phyloP scores from a whole-genome alignment of 306 rosid genomes.

The Acmispon strigosus region DNA sequence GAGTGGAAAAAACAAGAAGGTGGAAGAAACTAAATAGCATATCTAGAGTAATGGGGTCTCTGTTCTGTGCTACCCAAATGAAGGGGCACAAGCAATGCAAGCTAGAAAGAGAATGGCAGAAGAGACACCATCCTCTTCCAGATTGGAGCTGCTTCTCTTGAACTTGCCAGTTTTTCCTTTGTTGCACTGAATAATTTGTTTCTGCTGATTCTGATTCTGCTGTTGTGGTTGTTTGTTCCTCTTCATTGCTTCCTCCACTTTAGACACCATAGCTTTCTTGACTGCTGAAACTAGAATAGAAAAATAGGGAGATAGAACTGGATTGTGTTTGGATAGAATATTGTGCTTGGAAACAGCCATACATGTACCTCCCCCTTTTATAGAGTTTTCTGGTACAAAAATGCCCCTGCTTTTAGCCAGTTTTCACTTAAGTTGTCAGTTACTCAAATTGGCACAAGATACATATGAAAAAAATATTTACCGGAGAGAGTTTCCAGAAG shows the following conservation, averaged over 20 bases:
- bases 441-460: slow-evolving; percentile 1
- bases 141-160: slow-evolving; percentile 78
- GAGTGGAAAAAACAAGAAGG: background rate
- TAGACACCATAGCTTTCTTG: slow-evolving; percentile 55
- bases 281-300: background rate
- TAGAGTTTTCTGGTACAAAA: slow-evolving; percentile 31
- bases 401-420: slow-evolving; percentile 19
- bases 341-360: slow-evolving; percentile 31
- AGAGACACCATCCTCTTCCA: slow-evolving; percentile 81
- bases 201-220: slow-evolving; percentile 34
- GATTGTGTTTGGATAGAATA: background rate
- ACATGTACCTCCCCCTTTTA: slow-evolving; percentile 38
- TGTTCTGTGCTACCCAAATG: slow-evolving; percentile 20
- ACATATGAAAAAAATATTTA: too few relatives aligned
- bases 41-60: background rate
- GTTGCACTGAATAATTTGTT: slow-evolving; percentile 73
- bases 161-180: slow-evolving; percentile 68
- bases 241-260: slow-evolving; percentile 70
- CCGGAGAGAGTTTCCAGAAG: too few relatives aligned
- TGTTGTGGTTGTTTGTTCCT: slow-evolving; percentile 32
- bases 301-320: background rate
- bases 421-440: background rate
- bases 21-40: background rate
- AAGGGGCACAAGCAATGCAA: slow-evolving; percentile 85
- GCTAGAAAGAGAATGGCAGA: slow-evolving; percentile 95